Conservation (phyloP, 2,329 filamentous ascomycete species). For the Scorias spongiosa region DNA sequence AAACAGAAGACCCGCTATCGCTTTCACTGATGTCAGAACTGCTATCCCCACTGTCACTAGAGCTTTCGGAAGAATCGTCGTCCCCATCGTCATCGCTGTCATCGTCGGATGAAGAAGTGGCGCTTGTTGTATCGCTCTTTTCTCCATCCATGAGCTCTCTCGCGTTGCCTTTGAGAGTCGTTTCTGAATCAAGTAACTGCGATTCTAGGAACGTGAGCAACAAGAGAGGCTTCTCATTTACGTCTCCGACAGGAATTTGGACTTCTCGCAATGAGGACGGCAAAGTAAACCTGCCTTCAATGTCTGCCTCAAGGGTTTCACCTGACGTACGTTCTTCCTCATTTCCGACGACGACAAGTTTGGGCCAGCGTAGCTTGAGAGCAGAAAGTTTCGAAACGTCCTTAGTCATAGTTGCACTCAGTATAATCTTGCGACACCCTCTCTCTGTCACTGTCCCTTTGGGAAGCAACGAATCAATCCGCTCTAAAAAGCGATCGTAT, state of each 20-base stretch:
- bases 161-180: neutral
- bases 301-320: constrained; percentile 12
- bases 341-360: constrained; percentile 53
- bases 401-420: constrained; percentile 84
- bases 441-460: constrained; percentile 13
- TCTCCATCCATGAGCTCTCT: neutral
- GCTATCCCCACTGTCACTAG: neutral
- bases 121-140: constrained; percentile 1
- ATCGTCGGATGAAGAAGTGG: constrained; percentile 23
- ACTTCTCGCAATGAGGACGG: constrained; percentile 35
- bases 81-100: constrained; percentile 6
- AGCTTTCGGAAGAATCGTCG: constrained; percentile 1
- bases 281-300: constrained; percentile 36
- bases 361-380: constrained; percentile 57
- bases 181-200: constrained; percentile 21
- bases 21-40: neutral
- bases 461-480: constrained; percentile 11
- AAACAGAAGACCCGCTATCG: neutral
- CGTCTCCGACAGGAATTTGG: constrained; percentile 33
- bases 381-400: constrained; percentile 68
- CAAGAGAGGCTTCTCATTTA: constrained; percentile 56
- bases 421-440: constrained; percentile 59
- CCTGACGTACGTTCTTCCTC: constrained; percentile 11
- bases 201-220: constrained; percentile 60
- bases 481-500: constrained; percentile 16